phyloP scores from a whole-genome alignment of 257 asterid species.

The Datura wrightii region DNA sequence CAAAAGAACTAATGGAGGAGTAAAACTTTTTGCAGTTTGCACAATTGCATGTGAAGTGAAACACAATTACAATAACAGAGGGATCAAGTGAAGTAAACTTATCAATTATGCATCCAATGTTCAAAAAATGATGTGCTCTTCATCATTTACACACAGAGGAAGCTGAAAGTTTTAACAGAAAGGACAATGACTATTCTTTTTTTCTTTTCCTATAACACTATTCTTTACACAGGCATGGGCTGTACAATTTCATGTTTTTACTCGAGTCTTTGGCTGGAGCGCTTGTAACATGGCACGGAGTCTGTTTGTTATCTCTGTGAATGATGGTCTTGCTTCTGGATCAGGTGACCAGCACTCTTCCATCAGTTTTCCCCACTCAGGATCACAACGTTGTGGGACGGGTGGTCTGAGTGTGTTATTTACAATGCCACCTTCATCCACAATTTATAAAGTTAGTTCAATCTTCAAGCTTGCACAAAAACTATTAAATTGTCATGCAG shows the following conservation, averaged over 20 bases:
- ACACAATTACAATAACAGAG: background rate
- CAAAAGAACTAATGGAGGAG: background rate
- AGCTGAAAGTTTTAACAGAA: slow-evolving; percentile 22
- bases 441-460: background rate
- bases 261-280: slow-evolving; percentile 72
- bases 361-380: slow-evolving; percentile 82
- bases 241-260: slow-evolving; percentile 47
- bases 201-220: background rate
- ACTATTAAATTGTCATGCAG: background rate
- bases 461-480: slow-evolving; percentile 2
- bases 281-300: slow-evolving; percentile 62
- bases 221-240: slow-evolving; percentile 23
- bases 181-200: background rate
- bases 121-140: slow-evolving; percentile 22
- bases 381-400: slow-evolving; percentile 79
- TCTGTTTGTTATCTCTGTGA: slow-evolving; percentile 82
- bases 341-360: slow-evolving; percentile 95
- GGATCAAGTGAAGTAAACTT: background rate
- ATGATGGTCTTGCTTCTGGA: slow-evolving; percentile 77
- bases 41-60: background rate
- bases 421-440: slow-evolving; percentile 80
- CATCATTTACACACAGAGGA: slow-evolving; percentile 26
- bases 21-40: background rate
- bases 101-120: slow-evolving; percentile 23
- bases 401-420: slow-evolving; percentile 84